A percentile compares a stretch with the other conserved stretches of the same genome.
Evolutionary conservation across 225 moss, liverwort and hornwort species (phyloP).

Genomic region (Takakia lepidozioides): DNA sequence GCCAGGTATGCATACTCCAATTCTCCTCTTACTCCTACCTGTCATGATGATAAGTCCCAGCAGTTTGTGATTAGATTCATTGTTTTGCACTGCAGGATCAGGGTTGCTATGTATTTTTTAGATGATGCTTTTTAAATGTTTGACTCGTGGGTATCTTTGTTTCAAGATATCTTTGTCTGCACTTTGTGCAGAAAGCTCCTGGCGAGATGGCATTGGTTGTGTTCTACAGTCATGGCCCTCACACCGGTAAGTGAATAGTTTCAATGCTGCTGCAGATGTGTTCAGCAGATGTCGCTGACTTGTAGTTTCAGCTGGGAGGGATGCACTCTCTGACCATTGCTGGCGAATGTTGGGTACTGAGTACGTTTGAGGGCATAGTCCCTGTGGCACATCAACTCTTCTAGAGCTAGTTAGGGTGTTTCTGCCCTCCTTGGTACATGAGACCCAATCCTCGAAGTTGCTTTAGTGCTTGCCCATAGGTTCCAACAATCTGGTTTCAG

Average conservation of each 20-base stretch:
- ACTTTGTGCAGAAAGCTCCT: conserved; percentile 63
- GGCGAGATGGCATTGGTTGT: conserved; percentile 88
- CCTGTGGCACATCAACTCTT: too few species aligned
- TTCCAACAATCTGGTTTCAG: too few species aligned
- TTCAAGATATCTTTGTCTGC: too few species aligned
- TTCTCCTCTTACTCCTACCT: background rate
- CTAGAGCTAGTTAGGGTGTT: too few species aligned
- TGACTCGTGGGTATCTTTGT: background rate
- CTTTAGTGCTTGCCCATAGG: too few species aligned
- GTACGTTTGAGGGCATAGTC: too few species aligned
- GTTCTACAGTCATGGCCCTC: conserved; percentile 60
- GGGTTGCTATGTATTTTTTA: too few species aligned
- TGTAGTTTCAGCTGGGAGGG: conserved; percentile 6
- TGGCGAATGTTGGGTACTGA: too few species aligned
- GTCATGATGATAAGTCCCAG: too few species aligned
- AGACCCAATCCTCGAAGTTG: too few species aligned
- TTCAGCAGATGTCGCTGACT: background rate
- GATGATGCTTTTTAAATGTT: background rate
- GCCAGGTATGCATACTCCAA: conserved; percentile 27
- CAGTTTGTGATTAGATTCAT: background rate
- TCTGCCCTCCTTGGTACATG: too few species aligned
- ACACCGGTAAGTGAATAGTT: conserved; percentile 46
- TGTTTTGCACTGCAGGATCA: background rate
- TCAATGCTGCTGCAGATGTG: conserved; percentile 5
- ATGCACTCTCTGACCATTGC: too few species aligned